A percentile compares a stretch with the other conserved stretches of the same genome.
Evolutionary conservation across 1,284 basidiomycete genomes (phyloP).

Genomic region (Inonotus obliquus): DNA sequence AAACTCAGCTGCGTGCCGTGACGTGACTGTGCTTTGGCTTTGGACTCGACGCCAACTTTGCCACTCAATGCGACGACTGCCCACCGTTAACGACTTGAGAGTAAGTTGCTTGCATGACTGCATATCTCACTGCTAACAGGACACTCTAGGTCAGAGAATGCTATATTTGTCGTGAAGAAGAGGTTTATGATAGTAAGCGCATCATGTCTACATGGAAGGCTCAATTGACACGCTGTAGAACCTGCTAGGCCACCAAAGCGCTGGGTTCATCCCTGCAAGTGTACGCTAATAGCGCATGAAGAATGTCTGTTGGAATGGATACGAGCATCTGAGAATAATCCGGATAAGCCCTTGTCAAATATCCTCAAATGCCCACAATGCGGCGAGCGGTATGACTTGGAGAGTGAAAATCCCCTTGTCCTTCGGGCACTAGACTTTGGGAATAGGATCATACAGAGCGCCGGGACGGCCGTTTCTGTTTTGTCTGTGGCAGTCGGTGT

Average conservation of each 20-base stretch:
- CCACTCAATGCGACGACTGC: conserved; percentile 3
- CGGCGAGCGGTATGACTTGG: conserved; percentile 56
- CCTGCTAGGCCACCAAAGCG: conserved; percentile 41
- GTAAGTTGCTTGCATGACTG: not conserved
- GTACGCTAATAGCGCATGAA: conserved; percentile 76
- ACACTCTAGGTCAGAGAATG: conserved; percentile 59
- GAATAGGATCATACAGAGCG: conserved; percentile 43
- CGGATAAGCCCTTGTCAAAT: conserved; percentile 43
- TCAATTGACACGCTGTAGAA: conserved; percentile 27
- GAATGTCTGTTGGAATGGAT: conserved; percentile 75
- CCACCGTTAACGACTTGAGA: conserved; percentile 15
- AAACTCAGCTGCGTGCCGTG: not conserved
- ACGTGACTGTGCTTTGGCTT: not conserved
- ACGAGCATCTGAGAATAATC: conserved; percentile 52
- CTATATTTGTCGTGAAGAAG: conserved; percentile 75
- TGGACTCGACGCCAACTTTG: too few relatives aligned
- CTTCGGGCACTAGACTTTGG: conserved; percentile 46
- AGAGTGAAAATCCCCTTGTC: conserved; percentile 52
- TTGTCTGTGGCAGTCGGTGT: conserved; percentile 41
- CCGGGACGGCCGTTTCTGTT: conserved; percentile 48
- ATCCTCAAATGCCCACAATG: conserved; percentile 80
- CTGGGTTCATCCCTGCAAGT: conserved; percentile 77
- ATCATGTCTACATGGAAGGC: not conserved
- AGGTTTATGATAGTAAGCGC: conserved; percentile 45
- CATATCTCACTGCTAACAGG: not conserved